Conservation (phyloP, 2,329 filamentous ascomycete genomes). For the Talaromyces sp. region DNA sequence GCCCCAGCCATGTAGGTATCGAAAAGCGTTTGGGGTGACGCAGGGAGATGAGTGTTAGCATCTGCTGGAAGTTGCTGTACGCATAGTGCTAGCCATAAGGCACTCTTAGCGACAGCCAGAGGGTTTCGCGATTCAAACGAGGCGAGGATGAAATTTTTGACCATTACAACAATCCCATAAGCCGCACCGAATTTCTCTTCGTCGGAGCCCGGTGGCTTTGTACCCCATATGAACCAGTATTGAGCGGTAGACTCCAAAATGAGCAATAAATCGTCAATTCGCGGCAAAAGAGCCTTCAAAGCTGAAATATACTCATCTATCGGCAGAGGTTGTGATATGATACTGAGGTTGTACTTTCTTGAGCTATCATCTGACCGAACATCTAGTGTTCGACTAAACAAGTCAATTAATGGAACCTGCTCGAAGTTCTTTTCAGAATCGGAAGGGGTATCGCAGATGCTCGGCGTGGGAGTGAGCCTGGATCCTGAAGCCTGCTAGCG, state of each 20-base stretch:
- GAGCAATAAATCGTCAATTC: not conserved
- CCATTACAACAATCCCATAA: not conserved
- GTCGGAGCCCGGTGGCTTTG: not conserved
- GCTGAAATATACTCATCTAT: not conserved
- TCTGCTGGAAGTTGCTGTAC: not conserved
- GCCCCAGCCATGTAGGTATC: not conserved
- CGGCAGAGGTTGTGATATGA: not conserved
- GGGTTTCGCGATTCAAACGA: not conserved
- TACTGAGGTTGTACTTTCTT: not conserved
- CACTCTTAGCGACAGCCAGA: not conserved
- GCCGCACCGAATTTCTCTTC: not conserved
- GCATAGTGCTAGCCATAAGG: slow-evolving; percentile 1
- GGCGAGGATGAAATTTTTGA: not conserved
- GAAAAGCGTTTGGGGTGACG: not conserved
- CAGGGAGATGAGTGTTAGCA: not conserved
- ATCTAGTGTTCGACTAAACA: not conserved
- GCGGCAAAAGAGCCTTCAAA: not conserved
- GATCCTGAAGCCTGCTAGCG: not conserved
- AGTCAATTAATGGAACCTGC: not conserved
- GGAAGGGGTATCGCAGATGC: not conserved
- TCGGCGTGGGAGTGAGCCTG: not conserved
- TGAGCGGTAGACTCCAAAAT: not conserved
- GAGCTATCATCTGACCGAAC: not conserved
- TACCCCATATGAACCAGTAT: not conserved
- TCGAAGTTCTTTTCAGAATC: not conserved